phyloP scores from a whole-genome alignment of 148 eudicot species.

The Linanthus parryae region DNA sequence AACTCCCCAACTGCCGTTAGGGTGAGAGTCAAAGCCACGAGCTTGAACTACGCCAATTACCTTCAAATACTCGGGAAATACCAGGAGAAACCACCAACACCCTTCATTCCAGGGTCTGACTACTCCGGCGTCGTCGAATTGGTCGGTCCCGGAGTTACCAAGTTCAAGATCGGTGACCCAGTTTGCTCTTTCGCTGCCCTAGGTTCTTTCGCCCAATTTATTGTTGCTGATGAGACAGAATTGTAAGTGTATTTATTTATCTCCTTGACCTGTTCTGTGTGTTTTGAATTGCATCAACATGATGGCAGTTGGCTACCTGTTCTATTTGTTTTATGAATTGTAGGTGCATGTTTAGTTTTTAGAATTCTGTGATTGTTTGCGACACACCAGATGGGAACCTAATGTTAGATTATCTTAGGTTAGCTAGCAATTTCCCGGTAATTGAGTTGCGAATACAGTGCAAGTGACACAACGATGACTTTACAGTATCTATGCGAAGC shows the following conservation, averaged over 20 bases:
- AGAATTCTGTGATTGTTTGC: no score
- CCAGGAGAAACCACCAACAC: slow-evolving; percentile 70
- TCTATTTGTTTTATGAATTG: no score
- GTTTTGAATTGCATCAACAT: no score
- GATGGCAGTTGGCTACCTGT: no score
- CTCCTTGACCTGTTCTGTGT: no score
- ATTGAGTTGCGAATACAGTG: no score
- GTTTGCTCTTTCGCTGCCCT: slow-evolving; percentile 53
- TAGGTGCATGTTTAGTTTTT: no score
- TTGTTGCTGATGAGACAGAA: slow-evolving; percentile 63
- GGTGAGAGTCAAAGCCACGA: slow-evolving; percentile 62
- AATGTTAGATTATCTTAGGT: no score
- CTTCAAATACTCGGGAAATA: slow-evolving; percentile 82
- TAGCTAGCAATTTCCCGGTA: no score
- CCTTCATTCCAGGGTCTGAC: slow-evolving; percentile 87
- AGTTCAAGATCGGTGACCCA: slow-evolving; percentile 62
- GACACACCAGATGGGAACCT: no score
- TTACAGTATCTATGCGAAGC: no score
- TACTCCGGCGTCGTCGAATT: slow-evolving; percentile 68
- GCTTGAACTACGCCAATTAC: slow-evolving; percentile 86
- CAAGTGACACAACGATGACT: no score
- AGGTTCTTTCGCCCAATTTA: slow-evolving; percentile 76
- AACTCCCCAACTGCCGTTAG: slow-evolving; percentile 46
- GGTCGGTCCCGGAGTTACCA: slow-evolving; percentile 41
- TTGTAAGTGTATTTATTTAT: slow-evolving; percentile 42